A percentile compares a stretch with the other conserved stretches of the same genome.
These are phyloP conservation scores for Medakamo hakoo DNA, from an alignment of 139 green algal species.

Conservation along the genomic window DNA sequence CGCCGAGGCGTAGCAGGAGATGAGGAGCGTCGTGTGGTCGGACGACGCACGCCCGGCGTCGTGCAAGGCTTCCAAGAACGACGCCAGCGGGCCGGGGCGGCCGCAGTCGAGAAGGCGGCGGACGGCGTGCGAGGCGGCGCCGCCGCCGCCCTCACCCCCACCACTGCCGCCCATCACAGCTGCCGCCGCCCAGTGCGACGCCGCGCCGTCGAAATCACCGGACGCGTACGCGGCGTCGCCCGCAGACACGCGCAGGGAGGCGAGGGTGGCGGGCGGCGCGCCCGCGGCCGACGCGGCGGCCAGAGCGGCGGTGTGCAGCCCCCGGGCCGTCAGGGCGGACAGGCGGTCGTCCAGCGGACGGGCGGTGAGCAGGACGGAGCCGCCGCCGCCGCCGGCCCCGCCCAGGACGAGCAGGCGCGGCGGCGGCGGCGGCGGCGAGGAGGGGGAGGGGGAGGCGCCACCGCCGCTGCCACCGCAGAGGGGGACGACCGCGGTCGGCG, in stretches of 20 bases:
- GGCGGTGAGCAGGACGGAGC: not conserved
- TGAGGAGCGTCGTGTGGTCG: constrained; percentile 92
- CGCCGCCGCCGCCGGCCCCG: too few species aligned
- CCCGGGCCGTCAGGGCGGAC: not conserved
- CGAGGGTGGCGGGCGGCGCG: not conserved
- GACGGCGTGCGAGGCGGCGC: not conserved
- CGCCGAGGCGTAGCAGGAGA: constrained; percentile 88
- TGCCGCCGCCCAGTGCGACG: not conserved
- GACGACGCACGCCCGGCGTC: constrained; percentile 17
- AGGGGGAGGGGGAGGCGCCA: not conserved
- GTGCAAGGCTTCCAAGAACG: not conserved
- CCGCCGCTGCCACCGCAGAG: too few species aligned
- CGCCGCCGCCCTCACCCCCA: too few species aligned
- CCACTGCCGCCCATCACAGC: not conserved
- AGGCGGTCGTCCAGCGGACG: not conserved
- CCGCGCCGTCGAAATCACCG: not conserved
- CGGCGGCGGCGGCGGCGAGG: not conserved
- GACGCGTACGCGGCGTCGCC: not conserved
- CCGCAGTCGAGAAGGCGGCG: not conserved
- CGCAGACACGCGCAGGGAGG: not conserved
- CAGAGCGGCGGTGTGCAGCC: not conserved
- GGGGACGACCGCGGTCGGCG: not conserved
- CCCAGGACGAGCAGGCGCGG: too few species aligned
- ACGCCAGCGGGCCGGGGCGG: not conserved
- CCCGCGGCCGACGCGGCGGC: too few species aligned